Percentiles rank a stretch among this genome's conserved stretches.
Conservation (phyloP, 2,329 filamentous ascomycete genomes). For the Penicillium occitanis region DNA sequence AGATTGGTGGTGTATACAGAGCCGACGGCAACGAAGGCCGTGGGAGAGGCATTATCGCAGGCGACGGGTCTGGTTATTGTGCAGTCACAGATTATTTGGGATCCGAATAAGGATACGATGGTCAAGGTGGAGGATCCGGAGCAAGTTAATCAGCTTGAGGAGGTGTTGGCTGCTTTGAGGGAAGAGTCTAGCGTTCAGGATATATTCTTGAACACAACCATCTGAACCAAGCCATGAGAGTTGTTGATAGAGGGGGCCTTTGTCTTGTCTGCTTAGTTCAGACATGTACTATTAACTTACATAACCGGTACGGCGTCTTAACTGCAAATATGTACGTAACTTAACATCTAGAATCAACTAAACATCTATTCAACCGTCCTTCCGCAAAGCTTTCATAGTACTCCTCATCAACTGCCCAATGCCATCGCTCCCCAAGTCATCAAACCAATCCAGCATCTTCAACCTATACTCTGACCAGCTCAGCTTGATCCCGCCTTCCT, state of each 20-base stretch:
- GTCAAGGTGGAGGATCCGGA: constrained; percentile 61
- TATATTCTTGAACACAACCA: constrained; percentile 67
- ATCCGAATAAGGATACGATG: constrained; percentile 75
- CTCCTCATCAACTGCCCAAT: constrained; percentile 73
- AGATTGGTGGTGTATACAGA: constrained; percentile 70
- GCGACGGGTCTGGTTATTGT: constrained; percentile 66
- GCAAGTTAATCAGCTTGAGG: constrained; percentile 57
- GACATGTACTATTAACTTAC: background rate
- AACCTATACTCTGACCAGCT: constrained; percentile 74
- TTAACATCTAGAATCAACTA: background rate
- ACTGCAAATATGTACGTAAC: constrained; percentile 6
- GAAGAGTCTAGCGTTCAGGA: constrained; percentile 74
- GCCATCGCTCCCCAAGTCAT: constrained; percentile 63
- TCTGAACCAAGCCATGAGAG: constrained; percentile 19
- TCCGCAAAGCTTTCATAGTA: constrained; percentile 74
- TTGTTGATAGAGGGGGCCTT: background rate
- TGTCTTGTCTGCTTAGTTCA: background rate
- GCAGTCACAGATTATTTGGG: constrained; percentile 80
- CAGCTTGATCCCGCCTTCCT: constrained; percentile 64
- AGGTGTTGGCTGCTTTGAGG: constrained; percentile 55
- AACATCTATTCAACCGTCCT: constrained; percentile 27
- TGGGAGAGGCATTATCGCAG: constrained; percentile 63
- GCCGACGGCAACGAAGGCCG: constrained; percentile 62
- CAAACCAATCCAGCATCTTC: constrained; percentile 68
- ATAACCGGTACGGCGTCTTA: background rate